Conservation (phyloP, 805 yeast species). For the Candida oleophila region DNA sequence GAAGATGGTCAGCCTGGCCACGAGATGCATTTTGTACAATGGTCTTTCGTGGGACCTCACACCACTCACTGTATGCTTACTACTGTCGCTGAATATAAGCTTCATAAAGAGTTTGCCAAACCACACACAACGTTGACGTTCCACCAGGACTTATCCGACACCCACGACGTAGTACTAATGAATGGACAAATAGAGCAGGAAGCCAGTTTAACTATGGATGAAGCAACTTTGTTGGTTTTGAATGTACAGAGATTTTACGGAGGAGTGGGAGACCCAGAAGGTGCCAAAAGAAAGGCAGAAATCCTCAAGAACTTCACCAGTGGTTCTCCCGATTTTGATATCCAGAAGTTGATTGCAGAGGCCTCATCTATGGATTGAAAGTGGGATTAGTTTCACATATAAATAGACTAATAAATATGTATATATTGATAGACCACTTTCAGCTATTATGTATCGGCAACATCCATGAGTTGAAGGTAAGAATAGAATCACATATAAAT, state of each 20-base stretch:
- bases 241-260: constrained; percentile 85
- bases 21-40: constrained; percentile 91
- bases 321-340: constrained; percentile 65
- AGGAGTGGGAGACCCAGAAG: constrained; percentile 47
- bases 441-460: too few relatives aligned
- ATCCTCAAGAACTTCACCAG: constrained; percentile 66
- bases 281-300: constrained; percentile 47
- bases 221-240: constrained; percentile 73
- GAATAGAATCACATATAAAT: too few relatives aligned
- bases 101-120: constrained; percentile 87
- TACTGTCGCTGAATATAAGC: constrained; percentile 85
- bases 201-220: constrained; percentile 61
- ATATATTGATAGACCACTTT: too few relatives aligned
- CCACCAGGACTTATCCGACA: constrained; percentile 70
- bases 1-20: constrained; percentile 38
- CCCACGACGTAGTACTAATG: constrained; percentile 72
- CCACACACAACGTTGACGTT: constrained; percentile 92
- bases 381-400: too few relatives aligned
- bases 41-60: constrained; percentile 82
- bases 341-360: constrained; percentile 67
- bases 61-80: constrained; percentile 91
- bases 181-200: constrained; percentile 81
- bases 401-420: too few relatives aligned
- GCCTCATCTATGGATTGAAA: constrained; percentile 65
- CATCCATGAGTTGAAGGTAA: too few relatives aligned